phyloP scores from a whole-genome alignment of 805 yeast species.

The Metschnikowia kunwiensis region DNA sequence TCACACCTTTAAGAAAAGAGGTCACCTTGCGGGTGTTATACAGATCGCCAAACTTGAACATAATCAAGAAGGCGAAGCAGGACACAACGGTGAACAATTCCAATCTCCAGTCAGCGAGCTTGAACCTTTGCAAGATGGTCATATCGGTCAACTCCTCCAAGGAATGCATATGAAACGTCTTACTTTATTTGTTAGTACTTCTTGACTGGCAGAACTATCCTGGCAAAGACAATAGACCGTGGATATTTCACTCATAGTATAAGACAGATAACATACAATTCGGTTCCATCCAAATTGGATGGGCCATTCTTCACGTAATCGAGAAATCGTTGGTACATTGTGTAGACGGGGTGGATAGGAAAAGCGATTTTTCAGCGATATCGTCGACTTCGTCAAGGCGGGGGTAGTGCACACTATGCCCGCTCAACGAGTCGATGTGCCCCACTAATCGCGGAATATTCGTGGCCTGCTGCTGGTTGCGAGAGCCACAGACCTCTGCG shows the following conservation, averaged over 20 bases:
- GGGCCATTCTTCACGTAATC: conserved; percentile 18
- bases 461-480: too few species aligned
- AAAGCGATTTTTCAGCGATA: too few species aligned
- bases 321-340: conserved; percentile 15
- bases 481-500: too few species aligned
- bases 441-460: too few species aligned
- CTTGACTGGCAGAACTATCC: too few species aligned
- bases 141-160: conserved; percentile 55
- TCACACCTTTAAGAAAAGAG: conserved; percentile 48
- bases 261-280: conserved; percentile 17
- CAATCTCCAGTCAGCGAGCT: conserved; percentile 69
- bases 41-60: conserved; percentile 57
- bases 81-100: conserved; percentile 59
- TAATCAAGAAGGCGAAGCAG: conserved; percentile 45
- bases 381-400: too few species aligned
- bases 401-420: too few species aligned
- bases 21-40: conserved; percentile 57
- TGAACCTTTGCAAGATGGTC: conserved; percentile 57
- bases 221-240: too few species aligned
- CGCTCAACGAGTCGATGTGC: too few species aligned
- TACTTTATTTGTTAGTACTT: too few species aligned
- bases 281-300: conserved; percentile 18
- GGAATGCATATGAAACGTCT: conserved; percentile 28
- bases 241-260: too few species aligned
- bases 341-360: too few species aligned